Percentiles rank a stretch among this genome's conserved stretches.
These are phyloP conservation scores for Penicillium sp. DNA, from an alignment of 2,329 filamentous ascomycete genomes.

Conservation along the genomic window DNA sequence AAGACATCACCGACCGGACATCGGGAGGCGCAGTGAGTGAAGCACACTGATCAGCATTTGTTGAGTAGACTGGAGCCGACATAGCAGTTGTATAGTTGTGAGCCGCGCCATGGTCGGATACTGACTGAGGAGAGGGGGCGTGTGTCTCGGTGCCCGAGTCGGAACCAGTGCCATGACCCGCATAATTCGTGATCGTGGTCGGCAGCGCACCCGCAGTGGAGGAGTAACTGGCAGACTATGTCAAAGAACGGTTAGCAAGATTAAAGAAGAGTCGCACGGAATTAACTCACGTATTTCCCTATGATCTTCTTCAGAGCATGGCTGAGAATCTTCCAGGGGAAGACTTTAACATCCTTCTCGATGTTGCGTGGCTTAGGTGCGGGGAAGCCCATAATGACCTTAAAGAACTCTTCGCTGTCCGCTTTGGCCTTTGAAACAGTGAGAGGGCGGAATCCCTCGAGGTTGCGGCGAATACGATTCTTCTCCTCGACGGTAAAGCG, in stretches of 20 bases:
- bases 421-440: slow-evolving; percentile 91
- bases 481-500: slow-evolving; percentile 97
- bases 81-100: slow-evolving; percentile 45
- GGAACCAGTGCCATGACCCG: slow-evolving; percentile 43
- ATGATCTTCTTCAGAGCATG: slow-evolving; percentile 96
- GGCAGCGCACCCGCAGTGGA: slow-evolving; percentile 56
- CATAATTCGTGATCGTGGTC: slow-evolving; percentile 39
- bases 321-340: slow-evolving; percentile 87
- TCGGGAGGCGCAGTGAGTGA: slow-evolving; percentile 37
- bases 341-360: slow-evolving; percentile 98
- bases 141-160: slow-evolving; percentile 50
- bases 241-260: slow-evolving; percentile 15
- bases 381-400: slow-evolving; percentile 96
- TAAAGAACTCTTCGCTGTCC: slow-evolving; percentile 97
- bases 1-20: slow-evolving; percentile 36
- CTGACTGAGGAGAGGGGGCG: slow-evolving; percentile 51
- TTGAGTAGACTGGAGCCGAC: slow-evolving; percentile 45
- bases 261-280: background rate
- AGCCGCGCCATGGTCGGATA: slow-evolving; percentile 45
- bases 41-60: slow-evolving; percentile 35
- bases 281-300: slow-evolving; percentile 76
- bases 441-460: slow-evolving; percentile 88
- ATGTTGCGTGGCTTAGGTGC: slow-evolving; percentile 95
- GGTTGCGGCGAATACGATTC: slow-evolving; percentile 92
- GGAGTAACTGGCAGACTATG: slow-evolving; percentile 66